Conservation (phyloP, 495 filamentous ascomycete species). For the Penicillium dipodomyicola region DNA sequence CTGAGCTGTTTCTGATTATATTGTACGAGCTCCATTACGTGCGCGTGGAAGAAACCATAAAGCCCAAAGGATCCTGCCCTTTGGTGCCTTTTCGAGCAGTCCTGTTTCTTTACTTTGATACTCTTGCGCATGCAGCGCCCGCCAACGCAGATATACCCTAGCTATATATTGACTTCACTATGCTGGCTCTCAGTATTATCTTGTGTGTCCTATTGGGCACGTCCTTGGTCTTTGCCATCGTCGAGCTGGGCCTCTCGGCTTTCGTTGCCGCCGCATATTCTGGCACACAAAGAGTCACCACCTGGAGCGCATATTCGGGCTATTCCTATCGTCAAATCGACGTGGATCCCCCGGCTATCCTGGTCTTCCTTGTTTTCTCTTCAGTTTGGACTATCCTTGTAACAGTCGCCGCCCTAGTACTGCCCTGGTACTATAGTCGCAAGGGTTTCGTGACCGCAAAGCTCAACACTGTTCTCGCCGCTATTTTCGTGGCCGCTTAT, state of each 20-base stretch:
- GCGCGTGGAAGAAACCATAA: conserved; percentile 13
- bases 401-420: conserved; percentile 15
- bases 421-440: conserved; percentile 27
- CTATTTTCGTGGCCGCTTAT: conserved; percentile 22
- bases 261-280: conserved; percentile 15
- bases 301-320: conserved; percentile 11
- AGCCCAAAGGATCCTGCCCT: conserved; percentile 12
- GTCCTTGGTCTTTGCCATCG: conserved; percentile 22
- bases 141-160: not conserved
- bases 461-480: conserved; percentile 25
- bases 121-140: not conserved
- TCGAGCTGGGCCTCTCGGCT: conserved; percentile 30
- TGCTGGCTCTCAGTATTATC: conserved; percentile 29
- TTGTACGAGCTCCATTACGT: conserved; percentile 2
- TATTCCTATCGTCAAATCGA: conserved; percentile 18
- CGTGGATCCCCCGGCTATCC: conserved; percentile 21
- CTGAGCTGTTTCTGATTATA: not conserved
- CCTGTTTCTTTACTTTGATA: not conserved
- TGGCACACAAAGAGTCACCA: not conserved
- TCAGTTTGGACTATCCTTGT: conserved; percentile 29
- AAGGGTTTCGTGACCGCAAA: conserved; percentile 18
- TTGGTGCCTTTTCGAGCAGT: not conserved
- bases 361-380: conserved; percentile 27
- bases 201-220: conserved; percentile 27
- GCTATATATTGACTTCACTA: conserved; percentile 8